Base-by-base conservation (phyloP, 2,329 filamentous ascomycete genomes). In the Pyrenophora graminea region DNA sequence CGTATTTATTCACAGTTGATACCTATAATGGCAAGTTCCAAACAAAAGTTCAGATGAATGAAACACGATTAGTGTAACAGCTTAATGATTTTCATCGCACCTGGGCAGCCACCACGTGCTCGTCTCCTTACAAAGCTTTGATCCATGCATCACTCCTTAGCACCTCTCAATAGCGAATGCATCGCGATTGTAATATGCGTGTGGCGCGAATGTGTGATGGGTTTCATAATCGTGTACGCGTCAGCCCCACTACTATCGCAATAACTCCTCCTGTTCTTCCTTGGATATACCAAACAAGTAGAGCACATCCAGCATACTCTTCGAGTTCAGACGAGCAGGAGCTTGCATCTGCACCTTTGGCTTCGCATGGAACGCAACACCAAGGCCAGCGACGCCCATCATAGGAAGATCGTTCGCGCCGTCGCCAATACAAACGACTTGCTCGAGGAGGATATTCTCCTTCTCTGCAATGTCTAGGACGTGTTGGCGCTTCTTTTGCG, bases 321-420 rank as follows among this genome's bases (percentile, higher is more conserved):
- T 80, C 18, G 85, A 82, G 66, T 94, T 94, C 54, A 94, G 72
- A 36, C 88, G 80, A 12, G 86, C 85, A 23, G 85, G 84, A 2
- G 90, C 90, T 70, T 89, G 84, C 77, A 87, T 83, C 76, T 94
- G 90, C 48, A 94, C 90, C 51, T 85, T 80, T 2, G 89, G 88
- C 78, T 94, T 94, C 8, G 90, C 90, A 67, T 92, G 90, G 81
- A 90, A 92, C 2, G 90, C 90, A 3, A 94, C 85, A 17, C 90
- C 90, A 32, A 93, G 74, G 0, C 88, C 89, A 0, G 90, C 89
- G 40, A 83, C 82, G 7, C 79, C 80, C 80, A 94, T 85, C 90
- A 94, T 94, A 51, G 87, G 77, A 58, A 94, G 72, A 68, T 94
- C 90, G 66, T 94, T 94, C 32, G 89, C 90, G 6, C 90, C 90